Evolutionary conservation across 441 rosid genomes (phyloP).

Genomic region (Lepidium campestre): DNA sequence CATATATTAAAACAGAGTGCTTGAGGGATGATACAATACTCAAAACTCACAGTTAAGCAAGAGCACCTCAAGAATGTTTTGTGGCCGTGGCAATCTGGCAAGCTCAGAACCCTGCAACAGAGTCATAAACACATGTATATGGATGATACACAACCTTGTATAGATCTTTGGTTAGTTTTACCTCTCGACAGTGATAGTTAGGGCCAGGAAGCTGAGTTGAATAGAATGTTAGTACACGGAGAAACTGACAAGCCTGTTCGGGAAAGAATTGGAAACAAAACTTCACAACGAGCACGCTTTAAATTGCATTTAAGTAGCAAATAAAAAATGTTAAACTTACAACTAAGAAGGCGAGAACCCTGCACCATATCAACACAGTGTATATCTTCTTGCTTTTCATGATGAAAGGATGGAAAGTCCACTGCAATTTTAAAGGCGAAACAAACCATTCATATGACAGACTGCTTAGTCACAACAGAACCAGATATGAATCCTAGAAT

Average conservation of each 20-base stretch:
- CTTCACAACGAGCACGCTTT: not conserved
- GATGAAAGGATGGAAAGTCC: slow-evolving; percentile 98
- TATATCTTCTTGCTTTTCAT: slow-evolving; percentile 90
- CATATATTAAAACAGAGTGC: not conserved
- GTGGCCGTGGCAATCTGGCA: slow-evolving; percentile 81
- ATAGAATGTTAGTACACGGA: slow-evolving; percentile 83
- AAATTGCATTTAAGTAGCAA: not conserved
- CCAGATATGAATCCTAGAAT: not conserved
- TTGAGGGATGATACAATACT: not conserved
- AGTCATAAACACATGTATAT: not conserved
- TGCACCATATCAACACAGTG: slow-evolving; percentile 95
- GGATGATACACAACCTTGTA: not conserved
- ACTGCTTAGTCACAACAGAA: not conserved
- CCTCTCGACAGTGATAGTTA: slow-evolving; percentile 98
- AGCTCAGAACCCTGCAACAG: slow-evolving; percentile 78
- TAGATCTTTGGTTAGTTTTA: slow-evolving; percentile 16
- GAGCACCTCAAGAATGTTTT: slow-evolving; percentile 67
- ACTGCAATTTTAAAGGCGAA: slow-evolving; percentile 43
- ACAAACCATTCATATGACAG: not conserved
- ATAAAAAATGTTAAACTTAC: slow-evolving; percentile 47
- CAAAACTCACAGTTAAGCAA: slow-evolving; percentile 62
- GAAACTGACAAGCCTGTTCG: slow-evolving; percentile 77
- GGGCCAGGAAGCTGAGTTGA: slow-evolving; percentile 99
- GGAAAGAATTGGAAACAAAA: slow-evolving; percentile 1
- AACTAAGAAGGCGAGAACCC: slow-evolving; percentile 90